These are phyloP conservation scores for Arachis monticola DNA, from an alignment of 331 rosid genomes.

Conservation along the genomic window DNA sequence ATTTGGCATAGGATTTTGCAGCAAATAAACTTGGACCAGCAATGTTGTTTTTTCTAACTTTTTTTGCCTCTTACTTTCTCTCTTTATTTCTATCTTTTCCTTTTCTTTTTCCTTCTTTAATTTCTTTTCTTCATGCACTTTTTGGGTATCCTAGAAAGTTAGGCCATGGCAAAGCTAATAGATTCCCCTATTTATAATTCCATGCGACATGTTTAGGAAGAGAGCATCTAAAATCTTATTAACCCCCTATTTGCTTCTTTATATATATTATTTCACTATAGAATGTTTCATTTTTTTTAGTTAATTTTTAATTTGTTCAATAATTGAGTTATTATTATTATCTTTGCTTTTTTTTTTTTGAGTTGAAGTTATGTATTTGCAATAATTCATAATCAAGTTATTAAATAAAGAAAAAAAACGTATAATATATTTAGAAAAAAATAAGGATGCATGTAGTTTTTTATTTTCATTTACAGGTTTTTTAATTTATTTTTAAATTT, in stretches of 20 bases:
- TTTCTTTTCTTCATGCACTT: conserved; percentile 3
- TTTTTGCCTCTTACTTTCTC: background rate
- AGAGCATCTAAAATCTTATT: background rate
- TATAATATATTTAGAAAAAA: too few relatives aligned
- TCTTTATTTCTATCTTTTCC: background rate
- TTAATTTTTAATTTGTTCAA: background rate
- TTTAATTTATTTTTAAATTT: too few relatives aligned
- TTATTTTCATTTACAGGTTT: too few relatives aligned
- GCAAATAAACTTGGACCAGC: background rate
- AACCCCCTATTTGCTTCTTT: background rate
- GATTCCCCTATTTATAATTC: conserved; percentile 7
- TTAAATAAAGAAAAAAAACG: too few relatives aligned
- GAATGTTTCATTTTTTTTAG: background rate
- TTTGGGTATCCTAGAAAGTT: conserved; percentile 37
- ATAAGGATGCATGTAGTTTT: too few relatives aligned
- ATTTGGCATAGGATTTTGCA: conserved; percentile 20
- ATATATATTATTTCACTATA: background rate
- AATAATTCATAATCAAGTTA: background rate
- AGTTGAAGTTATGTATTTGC: background rate
- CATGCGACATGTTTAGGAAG: conserved; percentile 9
- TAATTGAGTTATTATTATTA: background rate
- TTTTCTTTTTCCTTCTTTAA: background rate
- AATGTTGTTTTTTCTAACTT: background rate
- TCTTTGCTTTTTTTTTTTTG: too few relatives aligned
- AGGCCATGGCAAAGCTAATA: conserved; percentile 9